phyloP scores from a whole-genome alignment of 768 basidiomycete species.

The Mycena epipterygia region DNA sequence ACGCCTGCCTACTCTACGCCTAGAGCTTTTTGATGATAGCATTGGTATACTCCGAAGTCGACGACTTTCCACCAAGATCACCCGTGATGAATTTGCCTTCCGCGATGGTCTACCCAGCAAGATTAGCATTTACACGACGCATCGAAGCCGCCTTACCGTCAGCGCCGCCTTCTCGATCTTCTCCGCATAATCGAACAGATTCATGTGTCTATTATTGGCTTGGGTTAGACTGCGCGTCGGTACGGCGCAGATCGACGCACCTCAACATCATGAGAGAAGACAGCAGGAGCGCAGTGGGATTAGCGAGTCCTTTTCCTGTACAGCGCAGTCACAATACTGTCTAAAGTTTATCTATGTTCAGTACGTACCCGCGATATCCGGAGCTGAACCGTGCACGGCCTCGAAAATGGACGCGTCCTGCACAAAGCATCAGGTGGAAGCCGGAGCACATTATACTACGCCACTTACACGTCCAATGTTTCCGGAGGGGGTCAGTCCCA shows the following conservation, averaged over 20 bases:
- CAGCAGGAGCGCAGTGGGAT: conserved; percentile 98
- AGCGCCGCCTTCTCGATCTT: conserved; percentile 95
- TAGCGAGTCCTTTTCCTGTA: conserved; percentile 90
- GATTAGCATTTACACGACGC: conserved; percentile 27
- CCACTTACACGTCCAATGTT: conserved; percentile 91
- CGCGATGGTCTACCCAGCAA: conserved; percentile 83
- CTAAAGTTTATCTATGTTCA: conserved; percentile 9
- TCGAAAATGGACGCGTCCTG: conserved; percentile 99
- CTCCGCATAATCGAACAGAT: conserved; percentile 82
- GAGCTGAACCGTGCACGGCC: conserved; percentile 98
- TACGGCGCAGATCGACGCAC: conserved; percentile 57
- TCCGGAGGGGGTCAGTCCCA: conserved; percentile 97
- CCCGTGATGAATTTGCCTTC: conserved; percentile 97
- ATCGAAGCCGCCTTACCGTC: conserved; percentile 66
- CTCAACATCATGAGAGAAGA: conserved; percentile 99
- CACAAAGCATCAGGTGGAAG: conserved; percentile 34
- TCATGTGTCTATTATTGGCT: conserved; percentile 83
- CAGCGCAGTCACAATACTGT: conserved; percentile 1
- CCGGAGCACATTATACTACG: conserved; percentile 4
- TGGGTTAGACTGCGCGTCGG: conserved; percentile 33
- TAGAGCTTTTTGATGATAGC: conserved; percentile 86
- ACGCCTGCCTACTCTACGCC: conserved; percentile 13
- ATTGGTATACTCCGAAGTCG: conserved; percentile 89
- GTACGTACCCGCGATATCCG: conserved; percentile 93
- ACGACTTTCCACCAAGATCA: conserved; percentile 94